Conservation (phyloP, 2,329 filamentous ascomycete genomes). For the Aureobasidium pullulans region DNA sequence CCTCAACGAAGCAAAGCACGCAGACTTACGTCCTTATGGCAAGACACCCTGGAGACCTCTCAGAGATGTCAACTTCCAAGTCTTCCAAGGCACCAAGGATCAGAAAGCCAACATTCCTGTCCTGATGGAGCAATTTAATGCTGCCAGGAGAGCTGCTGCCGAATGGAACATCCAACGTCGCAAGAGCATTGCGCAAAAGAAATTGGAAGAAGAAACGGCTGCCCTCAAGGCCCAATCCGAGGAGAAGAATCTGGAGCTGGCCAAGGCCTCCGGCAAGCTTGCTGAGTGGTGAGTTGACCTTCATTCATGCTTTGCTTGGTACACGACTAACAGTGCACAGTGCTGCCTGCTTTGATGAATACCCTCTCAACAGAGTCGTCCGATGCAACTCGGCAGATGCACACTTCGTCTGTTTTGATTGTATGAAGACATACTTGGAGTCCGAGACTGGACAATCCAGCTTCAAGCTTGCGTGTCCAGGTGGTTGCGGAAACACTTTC, state of each 20-base stretch:
- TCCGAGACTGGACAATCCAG: slow-evolving; percentile 61
- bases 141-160: slow-evolving; percentile 25
- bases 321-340: not conserved
- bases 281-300: slow-evolving; percentile 47
- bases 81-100: not conserved
- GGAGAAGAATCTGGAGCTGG: slow-evolving; percentile 27
- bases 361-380: slow-evolving; percentile 59
- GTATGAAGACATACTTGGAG: slow-evolving; percentile 59
- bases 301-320: not conserved
- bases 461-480: slow-evolving; percentile 64
- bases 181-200: slow-evolving; percentile 19
- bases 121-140: slow-evolving; percentile 27
- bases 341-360: slow-evolving; percentile 59
- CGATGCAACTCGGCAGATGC: slow-evolving; percentile 52
- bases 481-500: slow-evolving; percentile 59
- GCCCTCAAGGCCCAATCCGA: not conserved
- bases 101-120: not conserved
- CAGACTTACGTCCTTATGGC: not conserved
- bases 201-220: slow-evolving; percentile 21
- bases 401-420: slow-evolving; percentile 65
- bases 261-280: slow-evolving; percentile 41
- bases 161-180: slow-evolving; percentile 17
- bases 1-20: slow-evolving; percentile 21
- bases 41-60: not conserved
- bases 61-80: not conserved